These are phyloP conservation scores for Backusella liffmaniae DNA, from an alignment of 192 early-diverging fungal genomes.

Conservation along the genomic window DNA sequence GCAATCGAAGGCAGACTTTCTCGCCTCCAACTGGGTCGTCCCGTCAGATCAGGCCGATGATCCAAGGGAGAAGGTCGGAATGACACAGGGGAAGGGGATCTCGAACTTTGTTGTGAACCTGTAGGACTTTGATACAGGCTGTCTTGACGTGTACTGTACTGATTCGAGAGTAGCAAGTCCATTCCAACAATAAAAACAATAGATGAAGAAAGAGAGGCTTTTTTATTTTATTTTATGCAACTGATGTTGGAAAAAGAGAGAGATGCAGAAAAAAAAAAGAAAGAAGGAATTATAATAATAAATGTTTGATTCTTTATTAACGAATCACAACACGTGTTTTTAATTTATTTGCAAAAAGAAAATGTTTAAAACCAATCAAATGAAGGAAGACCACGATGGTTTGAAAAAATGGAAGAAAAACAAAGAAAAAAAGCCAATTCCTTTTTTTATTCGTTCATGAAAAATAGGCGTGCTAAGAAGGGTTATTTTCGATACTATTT, in stretches of 20 bases:
- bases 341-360: neutral
- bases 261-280: slow-evolving; percentile 9
- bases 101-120: slow-evolving; percentile 10
- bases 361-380: neutral
- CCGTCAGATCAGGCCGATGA: slow-evolving; percentile 40
- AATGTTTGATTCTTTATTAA: neutral
- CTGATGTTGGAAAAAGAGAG: neutral
- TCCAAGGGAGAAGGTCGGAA: slow-evolving; percentile 32
- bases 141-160: neutral
- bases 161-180: slow-evolving; percentile 9
- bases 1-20: slow-evolving; percentile 47
- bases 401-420: too few relatives aligned
- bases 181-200: neutral
- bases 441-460: too few relatives aligned
- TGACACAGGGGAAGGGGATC: slow-evolving; percentile 15
- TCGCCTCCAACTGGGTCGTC: slow-evolving; percentile 31
- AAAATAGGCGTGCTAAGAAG: too few relatives aligned
- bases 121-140: neutral
- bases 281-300: neutral
- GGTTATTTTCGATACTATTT: too few relatives aligned
- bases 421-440: too few relatives aligned
- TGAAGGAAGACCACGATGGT: neutral
- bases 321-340: slow-evolving; percentile 6
- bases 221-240: too few relatives aligned
- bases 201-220: neutral